Base-by-base conservation (phyloP, 1,139 yeast species). In the Hemisphaericaspora xylanilytica region DNA sequence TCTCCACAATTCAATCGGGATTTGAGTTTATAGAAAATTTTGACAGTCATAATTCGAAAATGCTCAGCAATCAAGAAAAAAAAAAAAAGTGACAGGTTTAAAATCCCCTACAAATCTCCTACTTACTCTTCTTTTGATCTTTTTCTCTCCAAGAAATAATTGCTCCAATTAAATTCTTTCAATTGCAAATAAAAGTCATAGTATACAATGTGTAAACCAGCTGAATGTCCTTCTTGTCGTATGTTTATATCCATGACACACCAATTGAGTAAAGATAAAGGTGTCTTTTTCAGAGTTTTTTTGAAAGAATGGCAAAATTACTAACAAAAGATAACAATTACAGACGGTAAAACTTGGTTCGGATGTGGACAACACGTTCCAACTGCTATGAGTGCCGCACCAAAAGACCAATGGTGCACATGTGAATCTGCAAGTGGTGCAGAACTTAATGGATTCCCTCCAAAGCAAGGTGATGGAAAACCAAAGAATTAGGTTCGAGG, bases 281-380 rank as follows among this genome's bases (percentile, higher is more conserved):
- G n/a, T 10, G n/a, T 8, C 10, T 20, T n/a, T n/a, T n/a, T n/a
- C n/a, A n/a, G n/a, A n/a, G n/a, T n/a, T n/a, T n/a, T n/a, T n/a
- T n/a, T n/a, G 11, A 6, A 22, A 10, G 17, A 4, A 13, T 21
- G 11, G 26, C 8, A 33, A 7, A 28, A 10, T 15, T 32, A 40
- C 45, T 40, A 42, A 40, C 43, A 5, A n/a, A n/a, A n/a, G n/a
- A n/a, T n/a, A n/a, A n/a, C n/a, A n/a, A n/a, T 29, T 8, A 2
- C 43, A 63, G 65, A 50, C 12, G 53, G 55, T 27, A 46, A 56
- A 16, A 48, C 76, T 18, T 73, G 78, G 77, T 50, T 51, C 35
- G 78, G 78, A 15, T 73, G 78, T 53, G 78, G 78, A 3, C 40
- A 50, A 29, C 78, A 73, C 45, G 58, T 72, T 31, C 64, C 73